Conservation (phyloP, 1,139 yeast species). For the Yamadazyma sp. region DNA sequence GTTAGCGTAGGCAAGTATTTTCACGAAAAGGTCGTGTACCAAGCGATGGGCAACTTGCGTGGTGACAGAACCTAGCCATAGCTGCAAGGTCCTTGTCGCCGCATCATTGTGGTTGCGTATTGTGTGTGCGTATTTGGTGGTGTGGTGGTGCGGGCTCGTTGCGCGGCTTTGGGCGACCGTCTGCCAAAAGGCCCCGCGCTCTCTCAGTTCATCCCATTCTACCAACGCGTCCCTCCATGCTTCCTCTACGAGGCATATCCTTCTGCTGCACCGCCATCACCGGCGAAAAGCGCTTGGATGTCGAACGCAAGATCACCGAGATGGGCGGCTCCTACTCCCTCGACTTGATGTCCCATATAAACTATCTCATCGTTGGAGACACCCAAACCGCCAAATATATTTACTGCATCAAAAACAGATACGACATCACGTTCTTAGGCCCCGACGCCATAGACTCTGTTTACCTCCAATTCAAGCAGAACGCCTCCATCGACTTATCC, state of each 20-base stretch:
- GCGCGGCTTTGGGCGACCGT: too few relatives aligned
- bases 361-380: slow-evolving; percentile 67
- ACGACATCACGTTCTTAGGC: slow-evolving; percentile 57
- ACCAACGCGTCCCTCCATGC: slow-evolving; percentile 6
- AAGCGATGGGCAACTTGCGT: too few relatives aligned
- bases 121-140: too few relatives aligned
- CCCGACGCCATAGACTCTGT: slow-evolving; percentile 11
- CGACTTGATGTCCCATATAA: slow-evolving; percentile 68
- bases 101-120: too few relatives aligned
- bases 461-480: slow-evolving; percentile 8
- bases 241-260: slow-evolving; percentile 34
- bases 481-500: slow-evolving; percentile 38
- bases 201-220: too few relatives aligned
- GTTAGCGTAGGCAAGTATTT: too few relatives aligned
- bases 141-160: too few relatives aligned
- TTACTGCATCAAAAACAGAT: slow-evolving; percentile 58
- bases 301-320: slow-evolving; percentile 42
- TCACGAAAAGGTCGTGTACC: too few relatives aligned
- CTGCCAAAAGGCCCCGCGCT: too few relatives aligned
- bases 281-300: slow-evolving; percentile 26
- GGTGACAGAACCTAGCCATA: too few relatives aligned
- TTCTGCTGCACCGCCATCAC: slow-evolving; percentile 48
- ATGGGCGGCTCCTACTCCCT: slow-evolving; percentile 66
- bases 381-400: slow-evolving; percentile 66
- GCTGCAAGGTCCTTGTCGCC: too few relatives aligned